Percentiles rank a stretch among this genome's conserved stretches.
phyloP scores from a whole-genome alignment of 768 basidiomycete species.

The Hypholoma fasciculare region DNA sequence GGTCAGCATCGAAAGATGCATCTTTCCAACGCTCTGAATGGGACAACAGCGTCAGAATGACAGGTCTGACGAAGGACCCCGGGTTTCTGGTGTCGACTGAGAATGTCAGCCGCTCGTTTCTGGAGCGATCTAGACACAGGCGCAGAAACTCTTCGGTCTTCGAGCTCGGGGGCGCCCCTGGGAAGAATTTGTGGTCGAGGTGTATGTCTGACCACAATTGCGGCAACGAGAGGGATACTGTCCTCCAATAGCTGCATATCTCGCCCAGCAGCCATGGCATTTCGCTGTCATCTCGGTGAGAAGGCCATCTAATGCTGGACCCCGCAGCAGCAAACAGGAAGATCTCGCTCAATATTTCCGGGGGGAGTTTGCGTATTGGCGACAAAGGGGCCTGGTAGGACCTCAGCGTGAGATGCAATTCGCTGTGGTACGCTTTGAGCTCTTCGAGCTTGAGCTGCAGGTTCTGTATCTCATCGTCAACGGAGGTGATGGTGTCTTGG shows the following conservation, averaged over 20 bases:
- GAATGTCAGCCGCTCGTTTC: slow-evolving; percentile 16
- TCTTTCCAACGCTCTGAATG: slow-evolving; percentile 22
- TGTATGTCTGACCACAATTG: slow-evolving; percentile 22
- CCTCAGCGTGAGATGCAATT: slow-evolving; percentile 5
- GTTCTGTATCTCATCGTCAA: slow-evolving; percentile 16
- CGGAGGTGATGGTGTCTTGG: not conserved
- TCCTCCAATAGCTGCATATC: slow-evolving; percentile 28
- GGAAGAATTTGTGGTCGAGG: slow-evolving; percentile 9
- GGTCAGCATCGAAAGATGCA: slow-evolving; percentile 13
- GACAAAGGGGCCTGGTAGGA: slow-evolving; percentile 19
- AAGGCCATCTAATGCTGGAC: slow-evolving; percentile 16
- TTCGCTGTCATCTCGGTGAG: not conserved
- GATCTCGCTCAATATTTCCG: slow-evolving; percentile 24
- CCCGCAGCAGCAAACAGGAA: slow-evolving; percentile 17
- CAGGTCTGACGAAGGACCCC: not conserved
- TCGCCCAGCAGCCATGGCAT: slow-evolving; percentile 22
- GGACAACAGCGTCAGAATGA: slow-evolving; percentile 11
- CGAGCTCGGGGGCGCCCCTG: not conserved
- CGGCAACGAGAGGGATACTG: slow-evolving; percentile 21
- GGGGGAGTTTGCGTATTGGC: slow-evolving; percentile 21
- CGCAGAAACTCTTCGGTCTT: slow-evolving; percentile 14
- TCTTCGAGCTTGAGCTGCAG: slow-evolving; percentile 10
- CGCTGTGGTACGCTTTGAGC: slow-evolving; percentile 11
- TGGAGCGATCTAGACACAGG: slow-evolving; percentile 21
- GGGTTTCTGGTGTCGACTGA: slow-evolving; percentile 12